These are phyloP conservation scores for Ogataea hybrid DNA, from an alignment of 1,139 yeast genomes.

Conservation along the genomic window DNA sequence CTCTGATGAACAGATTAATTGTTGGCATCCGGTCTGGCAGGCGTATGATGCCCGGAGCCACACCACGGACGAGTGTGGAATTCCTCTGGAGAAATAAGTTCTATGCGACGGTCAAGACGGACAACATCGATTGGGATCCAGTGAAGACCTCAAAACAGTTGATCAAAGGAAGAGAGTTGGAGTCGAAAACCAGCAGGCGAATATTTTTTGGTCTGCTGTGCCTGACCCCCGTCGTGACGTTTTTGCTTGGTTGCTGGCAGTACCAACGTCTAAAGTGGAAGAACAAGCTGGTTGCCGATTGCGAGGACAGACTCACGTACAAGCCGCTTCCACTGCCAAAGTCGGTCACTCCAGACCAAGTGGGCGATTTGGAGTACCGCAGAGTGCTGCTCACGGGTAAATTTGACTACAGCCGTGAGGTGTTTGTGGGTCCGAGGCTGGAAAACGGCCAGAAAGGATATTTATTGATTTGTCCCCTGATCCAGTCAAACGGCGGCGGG, in stretches of 20 bases:
- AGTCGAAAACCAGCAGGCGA: constrained; percentile 36
- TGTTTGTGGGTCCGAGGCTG: constrained; percentile 89
- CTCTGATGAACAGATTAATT: constrained; percentile 1
- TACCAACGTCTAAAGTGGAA: constrained; percentile 85
- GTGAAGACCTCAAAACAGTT: constrained; percentile 48
- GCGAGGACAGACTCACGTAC: constrained; percentile 77
- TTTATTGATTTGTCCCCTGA: constrained; percentile 76
- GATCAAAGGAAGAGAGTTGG: constrained; percentile 36
- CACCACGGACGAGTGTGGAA: background rate
- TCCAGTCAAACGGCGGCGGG: constrained; percentile 72
- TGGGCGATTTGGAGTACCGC: constrained; percentile 76
- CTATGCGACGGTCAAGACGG: constrained; percentile 50
- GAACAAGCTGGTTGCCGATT: constrained; percentile 72
- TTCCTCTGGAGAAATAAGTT: background rate
- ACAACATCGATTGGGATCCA: constrained; percentile 85
- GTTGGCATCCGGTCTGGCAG: constrained; percentile 4
- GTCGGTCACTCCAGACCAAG: constrained; percentile 50
- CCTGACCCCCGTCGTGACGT: constrained; percentile 85
- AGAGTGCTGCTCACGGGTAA: constrained; percentile 73
- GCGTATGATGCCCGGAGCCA: background rate
- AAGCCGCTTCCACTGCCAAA: constrained; percentile 73
- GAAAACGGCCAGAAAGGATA: constrained; percentile 78
- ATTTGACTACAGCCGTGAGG: constrained; percentile 82
- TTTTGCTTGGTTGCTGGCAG: constrained; percentile 94
- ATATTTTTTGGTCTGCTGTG: constrained; percentile 59